Evolutionary conservation across 495 filamentous ascomycete species (phyloP), one percentile per base, ranked within the genome.

Genomic region (Evansstolkia leycettana): DNA sequence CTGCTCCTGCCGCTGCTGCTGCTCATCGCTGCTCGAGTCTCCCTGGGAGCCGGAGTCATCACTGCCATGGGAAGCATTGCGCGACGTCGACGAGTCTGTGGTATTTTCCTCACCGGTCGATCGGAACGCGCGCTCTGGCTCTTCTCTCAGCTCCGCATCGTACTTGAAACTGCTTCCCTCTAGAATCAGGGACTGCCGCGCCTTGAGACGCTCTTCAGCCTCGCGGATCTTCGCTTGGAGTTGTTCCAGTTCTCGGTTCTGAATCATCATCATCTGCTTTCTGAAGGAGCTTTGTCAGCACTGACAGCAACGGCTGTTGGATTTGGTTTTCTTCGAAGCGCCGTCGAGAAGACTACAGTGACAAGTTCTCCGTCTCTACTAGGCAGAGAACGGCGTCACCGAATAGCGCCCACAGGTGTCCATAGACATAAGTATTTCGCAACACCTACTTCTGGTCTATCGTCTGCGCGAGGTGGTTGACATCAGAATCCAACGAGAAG

Each of bases 211-310:
- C 46, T 78, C 64, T 60, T 96, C 89, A 40, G 89, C 84, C 47
- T 85, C 84, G 42, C 76, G 80, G 34, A 96, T 76, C 34, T 76
- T 75, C 11, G 74, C 75, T 58, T 94, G 85, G 37, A 96, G 77
- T 26, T 76, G 75, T 58, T 94, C 78, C 44, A 96, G 74, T 52
- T 96, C 86, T 14, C 73, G 70, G 29, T 67, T 75, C 48, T 88
- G 84, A 25, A 75, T 75, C 35, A 70, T 72, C 52, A 96, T 77
- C 77, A 88, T 57, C 71, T 92, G 60, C 43, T 51, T 62, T 43
- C 68, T 72, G 34, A 29, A n/a, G 9, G 16, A 13, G 38, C 53
- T 24, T 15, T 53, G 48, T 47, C 30, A 48, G 45, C 13, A n/a
- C 5, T 31, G 3, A 9, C 23, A 30, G 13, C 12, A 2, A 11